Conservation (phyloP, 176 grass and related monocot genomes). For the Triticum dicoccoides region DNA sequence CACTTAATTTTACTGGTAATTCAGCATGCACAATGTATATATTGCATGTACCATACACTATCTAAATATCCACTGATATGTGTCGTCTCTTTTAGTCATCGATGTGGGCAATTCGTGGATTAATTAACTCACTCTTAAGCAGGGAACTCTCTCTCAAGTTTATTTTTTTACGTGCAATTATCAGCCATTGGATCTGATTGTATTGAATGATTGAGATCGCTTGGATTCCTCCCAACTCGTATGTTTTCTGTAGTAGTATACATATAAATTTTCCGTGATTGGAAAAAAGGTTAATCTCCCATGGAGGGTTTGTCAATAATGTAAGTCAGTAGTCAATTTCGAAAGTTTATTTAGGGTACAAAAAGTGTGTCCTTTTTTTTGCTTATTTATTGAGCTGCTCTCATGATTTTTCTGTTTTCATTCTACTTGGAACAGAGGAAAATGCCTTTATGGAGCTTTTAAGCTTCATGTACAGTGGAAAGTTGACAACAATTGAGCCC, state of each 20-base stretch:
- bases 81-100: not conserved
- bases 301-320: not conserved
- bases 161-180: not conserved
- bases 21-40: not conserved
- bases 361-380: not conserved
- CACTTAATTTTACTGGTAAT: too few species aligned
- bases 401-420: not conserved
- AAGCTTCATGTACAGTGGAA: constrained; percentile 85
- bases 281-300: not conserved
- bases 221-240: not conserved
- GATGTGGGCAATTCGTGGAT: not conserved
- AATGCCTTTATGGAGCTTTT: constrained; percentile 75
- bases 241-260: not conserved
- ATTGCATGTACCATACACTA: not conserved
- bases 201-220: not conserved
- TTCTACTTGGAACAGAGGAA: constrained; percentile 74
- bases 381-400: not conserved
- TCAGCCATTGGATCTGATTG: not conserved
- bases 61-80: not conserved
- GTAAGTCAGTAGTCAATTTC: not conserved
- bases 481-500: constrained; percentile 62
- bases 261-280: not conserved
- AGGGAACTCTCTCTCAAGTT: not conserved
- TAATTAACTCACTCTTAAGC: not conserved
- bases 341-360: not conserved